Evolutionary conservation across 2,329 filamentous ascomycete genomes (phyloP), one percentile per base, ranked within the genome.

Genomic region (Geosmithia morbida): DNA sequence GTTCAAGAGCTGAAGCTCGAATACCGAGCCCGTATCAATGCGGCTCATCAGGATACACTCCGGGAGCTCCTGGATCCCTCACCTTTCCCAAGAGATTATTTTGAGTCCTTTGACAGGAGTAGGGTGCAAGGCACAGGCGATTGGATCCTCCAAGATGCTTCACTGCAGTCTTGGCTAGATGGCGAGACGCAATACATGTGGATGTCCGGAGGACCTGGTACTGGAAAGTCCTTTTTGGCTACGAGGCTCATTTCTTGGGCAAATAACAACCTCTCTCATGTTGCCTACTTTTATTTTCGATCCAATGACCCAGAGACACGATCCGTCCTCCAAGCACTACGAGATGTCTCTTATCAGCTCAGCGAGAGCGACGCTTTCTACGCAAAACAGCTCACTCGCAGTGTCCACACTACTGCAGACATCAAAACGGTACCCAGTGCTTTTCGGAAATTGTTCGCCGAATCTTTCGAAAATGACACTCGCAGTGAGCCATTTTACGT

Each of bases 261-360:
- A n/a, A 55, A 52, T 3, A 59, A 61, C n/a, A 58, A 61, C 22
- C 56, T 59, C n/a, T 57, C 56, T 0, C 63, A 60, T 10, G 42
- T 59, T 2, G 69, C 59, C 1, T 73, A 70, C 54, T 71, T 71
- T 48, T 73, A 69, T 55, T 71, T 72, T 54, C 64, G 68, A 22
- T 65, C 69, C 46, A 68, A 69, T 49, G 67, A 69, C 47, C 66
- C 68, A 1, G 61, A 69, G 37, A 69, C 68, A 0, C 56, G 67
- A 41, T 70, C 66, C 4, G 60, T 71, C 7, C 59, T 66, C 10
- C 66, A 69, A 47, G 68, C 67, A 1, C 57, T 73, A 5, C 60
- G 67, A 0, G 67, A 71, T 37, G 52, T 72, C 11, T 68, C 70
- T 0, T 70, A 67, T 49, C 69, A 73, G 49, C 59, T 72, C 30